Evolutionary conservation across 768 basidiomycete genomes (phyloP).

Genomic region (Lactarius hatsudake): DNA sequence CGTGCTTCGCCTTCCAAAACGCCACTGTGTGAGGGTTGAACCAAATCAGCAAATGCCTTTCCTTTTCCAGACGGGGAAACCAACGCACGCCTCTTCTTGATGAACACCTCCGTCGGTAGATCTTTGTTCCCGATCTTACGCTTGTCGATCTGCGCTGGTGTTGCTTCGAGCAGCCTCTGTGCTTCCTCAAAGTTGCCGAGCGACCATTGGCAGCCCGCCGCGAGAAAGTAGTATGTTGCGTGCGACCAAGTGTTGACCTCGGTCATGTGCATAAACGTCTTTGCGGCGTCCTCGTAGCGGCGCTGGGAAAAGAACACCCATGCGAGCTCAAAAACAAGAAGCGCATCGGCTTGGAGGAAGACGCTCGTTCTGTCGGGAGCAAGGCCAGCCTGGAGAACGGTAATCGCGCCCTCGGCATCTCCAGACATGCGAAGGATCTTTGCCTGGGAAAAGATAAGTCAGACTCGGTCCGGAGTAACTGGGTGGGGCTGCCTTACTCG

Average conservation of each 20-base stretch:
- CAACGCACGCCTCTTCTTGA: constrained; percentile 68
- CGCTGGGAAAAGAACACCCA: constrained; percentile 69
- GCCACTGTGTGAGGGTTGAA: constrained; percentile 45
- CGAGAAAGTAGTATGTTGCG: constrained; percentile 74
- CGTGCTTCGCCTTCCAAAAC: constrained; percentile 72
- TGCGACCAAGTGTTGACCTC: constrained; percentile 73
- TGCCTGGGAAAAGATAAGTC: constrained; percentile 41
- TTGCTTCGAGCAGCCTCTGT: constrained; percentile 55
- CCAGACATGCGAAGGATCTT: constrained; percentile 72
- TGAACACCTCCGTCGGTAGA: constrained; percentile 72
- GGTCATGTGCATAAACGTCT: constrained; percentile 60
- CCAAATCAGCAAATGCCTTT: not conserved
- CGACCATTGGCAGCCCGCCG: constrained; percentile 70
- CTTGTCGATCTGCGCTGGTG: constrained; percentile 59
- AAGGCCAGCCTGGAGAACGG: constrained; percentile 57
- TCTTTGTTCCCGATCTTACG: constrained; percentile 64
- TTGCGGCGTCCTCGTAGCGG: constrained; percentile 64
- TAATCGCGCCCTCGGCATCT: constrained; percentile 63
- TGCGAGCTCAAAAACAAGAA: constrained; percentile 73
- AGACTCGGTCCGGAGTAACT: not conserved
- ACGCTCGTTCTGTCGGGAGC: constrained; percentile 48
- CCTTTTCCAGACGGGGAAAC: not conserved
- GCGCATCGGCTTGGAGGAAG: constrained; percentile 70
- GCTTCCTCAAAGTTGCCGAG: constrained; percentile 55
- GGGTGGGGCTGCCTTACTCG: constrained; percentile 40